Percentiles rank a stretch among this genome's conserved stretches.
Evolutionary conservation across 371 early-diverging fungal genomes (phyloP).

Genomic region (Saksenaea oblongispora): DNA sequence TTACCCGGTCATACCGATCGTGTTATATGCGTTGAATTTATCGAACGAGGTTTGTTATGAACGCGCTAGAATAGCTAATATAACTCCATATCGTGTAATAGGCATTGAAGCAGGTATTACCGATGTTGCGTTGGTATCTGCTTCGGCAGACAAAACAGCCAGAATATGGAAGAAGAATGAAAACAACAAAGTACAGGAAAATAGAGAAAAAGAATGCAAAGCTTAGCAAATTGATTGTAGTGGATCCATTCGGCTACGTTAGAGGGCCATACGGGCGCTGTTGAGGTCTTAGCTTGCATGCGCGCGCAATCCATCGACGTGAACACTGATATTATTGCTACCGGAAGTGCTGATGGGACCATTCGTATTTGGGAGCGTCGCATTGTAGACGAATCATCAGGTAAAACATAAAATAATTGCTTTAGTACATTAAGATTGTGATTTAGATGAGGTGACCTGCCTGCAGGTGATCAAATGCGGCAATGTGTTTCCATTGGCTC

Average conservation of each 20-base stretch:
- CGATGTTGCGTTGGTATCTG: conserved; percentile 75
- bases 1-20: conserved; percentile 79
- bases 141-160: conserved; percentile 80
- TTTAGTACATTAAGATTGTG: neutral
- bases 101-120: conserved; percentile 50
- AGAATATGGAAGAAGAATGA: conserved; percentile 69
- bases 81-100: conserved; percentile 10
- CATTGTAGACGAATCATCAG: conserved; percentile 43
- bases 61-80: neutral
- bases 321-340: conserved; percentile 62
- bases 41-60: conserved; percentile 54
- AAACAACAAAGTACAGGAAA: conserved; percentile 25
- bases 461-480: conserved; percentile 74
- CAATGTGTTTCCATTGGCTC: conserved; percentile 67
- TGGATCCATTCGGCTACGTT: conserved; percentile 76
- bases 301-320: conserved; percentile 42
- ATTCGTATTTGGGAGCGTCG: conserved; percentile 73
- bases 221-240: neutral
- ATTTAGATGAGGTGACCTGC: conserved; percentile 52
- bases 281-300: conserved; percentile 68
- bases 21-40: conserved; percentile 80
- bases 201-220: neutral
- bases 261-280: conserved; percentile 69
- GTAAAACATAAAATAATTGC: conserved; percentile 14
- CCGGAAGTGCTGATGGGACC: conserved; percentile 84